phyloP scores from a whole-genome alignment of 108 stramenopile species.

The Hondaea fermentalgiana region DNA sequence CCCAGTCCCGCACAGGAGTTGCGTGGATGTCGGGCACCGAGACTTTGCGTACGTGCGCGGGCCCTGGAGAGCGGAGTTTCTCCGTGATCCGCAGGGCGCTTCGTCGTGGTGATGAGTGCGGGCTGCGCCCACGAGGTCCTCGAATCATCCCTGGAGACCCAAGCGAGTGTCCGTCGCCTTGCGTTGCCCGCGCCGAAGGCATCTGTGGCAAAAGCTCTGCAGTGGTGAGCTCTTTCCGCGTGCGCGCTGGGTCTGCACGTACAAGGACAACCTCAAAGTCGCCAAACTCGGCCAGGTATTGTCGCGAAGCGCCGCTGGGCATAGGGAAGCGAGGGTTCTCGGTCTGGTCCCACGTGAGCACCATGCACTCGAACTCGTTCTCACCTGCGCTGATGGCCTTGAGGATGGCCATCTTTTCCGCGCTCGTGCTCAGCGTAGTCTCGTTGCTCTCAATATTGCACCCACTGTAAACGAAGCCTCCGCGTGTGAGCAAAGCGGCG shows the following conservation, averaged over 20 bases:
- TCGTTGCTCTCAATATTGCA: slow-evolving; percentile 16
- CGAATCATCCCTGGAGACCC: too few species aligned
- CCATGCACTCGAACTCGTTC: not conserved
- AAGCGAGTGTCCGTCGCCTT: too few species aligned
- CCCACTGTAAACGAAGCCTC: not conserved
- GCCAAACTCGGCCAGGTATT: slow-evolving; percentile 9
- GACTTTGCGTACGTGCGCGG: not conserved
- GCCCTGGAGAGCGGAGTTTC: not conserved
- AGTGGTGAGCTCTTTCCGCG: not conserved
- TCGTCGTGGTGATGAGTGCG: too few species aligned
- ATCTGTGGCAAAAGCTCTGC: not conserved
- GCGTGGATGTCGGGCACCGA: not conserved
- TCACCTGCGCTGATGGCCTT: not conserved
- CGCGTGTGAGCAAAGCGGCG: not conserved
- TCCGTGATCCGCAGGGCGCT: not conserved
- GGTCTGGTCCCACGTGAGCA: not conserved
- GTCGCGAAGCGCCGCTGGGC: slow-evolving; percentile 1
- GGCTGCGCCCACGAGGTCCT: too few species aligned
- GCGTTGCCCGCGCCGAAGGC: not conserved
- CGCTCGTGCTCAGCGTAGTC: not conserved
- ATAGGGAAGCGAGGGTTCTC: not conserved
- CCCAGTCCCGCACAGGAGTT: not conserved
- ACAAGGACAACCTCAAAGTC: not conserved
- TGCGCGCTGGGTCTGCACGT: not conserved
- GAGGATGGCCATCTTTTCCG: slow-evolving; percentile 15